These are phyloP conservation scores for Rubia peregrina DNA, from an alignment of 305 asterid genomes.

Conservation along the genomic window DNA sequence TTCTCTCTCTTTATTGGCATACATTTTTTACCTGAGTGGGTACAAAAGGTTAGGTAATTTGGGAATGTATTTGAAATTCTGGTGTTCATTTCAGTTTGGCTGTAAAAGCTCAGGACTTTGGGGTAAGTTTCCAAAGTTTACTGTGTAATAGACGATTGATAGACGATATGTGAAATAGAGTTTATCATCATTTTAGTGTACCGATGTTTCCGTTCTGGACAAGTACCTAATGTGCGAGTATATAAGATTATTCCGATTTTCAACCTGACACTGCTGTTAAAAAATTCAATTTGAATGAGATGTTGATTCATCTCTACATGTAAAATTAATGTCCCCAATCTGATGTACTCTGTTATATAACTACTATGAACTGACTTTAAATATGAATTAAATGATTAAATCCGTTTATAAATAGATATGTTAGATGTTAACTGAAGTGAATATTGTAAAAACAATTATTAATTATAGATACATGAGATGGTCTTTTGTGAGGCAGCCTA, in stretches of 20 bases:
- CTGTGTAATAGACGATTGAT: not conserved
- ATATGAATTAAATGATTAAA: too few species aligned
- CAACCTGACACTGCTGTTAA: not conserved
- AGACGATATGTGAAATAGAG: not conserved
- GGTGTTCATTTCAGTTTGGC: constrained; percentile 9
- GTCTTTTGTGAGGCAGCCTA: too few species aligned
- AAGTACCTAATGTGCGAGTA: not conserved
- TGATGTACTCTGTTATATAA: too few species aligned
- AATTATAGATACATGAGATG: too few species aligned
- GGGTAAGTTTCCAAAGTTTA: not conserved
- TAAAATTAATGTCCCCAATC: too few species aligned
- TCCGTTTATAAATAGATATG: too few species aligned
- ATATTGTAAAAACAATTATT: too few species aligned
- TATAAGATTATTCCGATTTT: not conserved
- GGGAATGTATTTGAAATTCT: constrained; percentile 3
- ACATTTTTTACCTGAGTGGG: constrained; percentile 6
- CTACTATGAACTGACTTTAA: too few species aligned
- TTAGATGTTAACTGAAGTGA: too few species aligned
- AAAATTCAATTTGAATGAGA: not conserved
- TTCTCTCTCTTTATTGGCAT: not conserved
- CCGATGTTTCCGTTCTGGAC: not conserved
- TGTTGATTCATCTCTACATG: too few species aligned
- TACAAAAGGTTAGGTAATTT: constrained; percentile 7
- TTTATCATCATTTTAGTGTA: not conserved
- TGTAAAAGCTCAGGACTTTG: constrained; percentile 1